Conservation (phyloP, 2,329 filamentous ascomycete species). For the Hawksworthiomyces lignivorus region DNA sequence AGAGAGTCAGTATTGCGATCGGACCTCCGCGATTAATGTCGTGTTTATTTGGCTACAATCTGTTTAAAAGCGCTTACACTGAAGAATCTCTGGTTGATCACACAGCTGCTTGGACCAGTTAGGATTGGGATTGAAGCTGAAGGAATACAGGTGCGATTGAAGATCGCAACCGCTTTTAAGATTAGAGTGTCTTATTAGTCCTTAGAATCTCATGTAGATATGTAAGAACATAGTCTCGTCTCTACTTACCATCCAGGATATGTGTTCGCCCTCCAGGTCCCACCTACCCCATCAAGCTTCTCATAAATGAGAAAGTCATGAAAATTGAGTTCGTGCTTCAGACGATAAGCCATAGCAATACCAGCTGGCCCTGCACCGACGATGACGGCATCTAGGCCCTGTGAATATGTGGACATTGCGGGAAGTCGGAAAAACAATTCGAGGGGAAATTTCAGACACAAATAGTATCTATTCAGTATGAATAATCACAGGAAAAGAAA, state of each 20-base stretch:
- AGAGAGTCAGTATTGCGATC: too few relatives aligned
- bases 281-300: slow-evolving; percentile 40
- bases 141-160: slow-evolving; percentile 33
- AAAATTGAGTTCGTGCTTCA: slow-evolving; percentile 24
- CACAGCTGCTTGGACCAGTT: slow-evolving; percentile 47
- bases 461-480: too few relatives aligned
- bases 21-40: too few relatives aligned
- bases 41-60: too few relatives aligned
- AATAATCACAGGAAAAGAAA: too few relatives aligned
- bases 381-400: slow-evolving; percentile 18
- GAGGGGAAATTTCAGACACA: too few relatives aligned
- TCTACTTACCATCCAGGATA: slow-evolving; percentile 37
- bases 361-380: slow-evolving; percentile 26
- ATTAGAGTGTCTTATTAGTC: too few relatives aligned
- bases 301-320: slow-evolving; percentile 37
- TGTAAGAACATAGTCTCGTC: too few relatives aligned
- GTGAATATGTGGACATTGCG: too few relatives aligned
- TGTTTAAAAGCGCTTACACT: slow-evolving; percentile 47
- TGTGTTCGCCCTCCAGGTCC: slow-evolving; percentile 48
- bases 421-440: too few relatives aligned
- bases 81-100: slow-evolving; percentile 41
- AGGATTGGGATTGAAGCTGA: slow-evolving; percentile 35
- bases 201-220: too few relatives aligned
- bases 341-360: slow-evolving; percentile 24
- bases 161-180: slow-evolving; percentile 25